phyloP scores from a whole-genome alignment of 768 basidiomycete species.

The Tricholoma furcatifolium region DNA sequence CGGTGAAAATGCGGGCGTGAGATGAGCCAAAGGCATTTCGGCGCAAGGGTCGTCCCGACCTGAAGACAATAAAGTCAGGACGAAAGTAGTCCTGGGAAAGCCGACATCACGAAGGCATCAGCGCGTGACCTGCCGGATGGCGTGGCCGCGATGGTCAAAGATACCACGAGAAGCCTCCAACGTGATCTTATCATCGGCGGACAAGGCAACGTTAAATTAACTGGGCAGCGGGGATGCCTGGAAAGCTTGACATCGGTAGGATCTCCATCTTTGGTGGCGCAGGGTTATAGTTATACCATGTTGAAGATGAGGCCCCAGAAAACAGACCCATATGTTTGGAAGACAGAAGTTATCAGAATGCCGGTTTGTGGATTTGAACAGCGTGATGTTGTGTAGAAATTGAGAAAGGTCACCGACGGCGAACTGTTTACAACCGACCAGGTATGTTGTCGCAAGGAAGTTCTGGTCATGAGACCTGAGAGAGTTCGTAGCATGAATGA shows the following conservation, averaged over 20 bases:
- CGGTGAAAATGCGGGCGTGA: constrained; percentile 2
- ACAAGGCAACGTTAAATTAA: constrained; percentile 6
- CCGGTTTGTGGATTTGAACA: background rate
- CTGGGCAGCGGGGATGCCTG: constrained; percentile 13
- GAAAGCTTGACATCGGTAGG: constrained; percentile 1
- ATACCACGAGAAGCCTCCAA: constrained; percentile 1
- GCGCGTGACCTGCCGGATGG: constrained; percentile 6
- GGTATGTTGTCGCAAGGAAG: too few species aligned
- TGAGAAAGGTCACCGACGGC: too few species aligned
- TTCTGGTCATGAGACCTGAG: too few species aligned
- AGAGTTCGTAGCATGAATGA: too few species aligned
- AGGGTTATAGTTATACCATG: constrained; percentile 1
- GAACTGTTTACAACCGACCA: too few species aligned
- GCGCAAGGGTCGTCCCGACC: constrained; percentile 3
- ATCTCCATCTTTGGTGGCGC: constrained; percentile 11
- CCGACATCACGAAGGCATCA: background rate
- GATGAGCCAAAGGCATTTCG: constrained; percentile 1
- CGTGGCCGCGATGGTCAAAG: constrained; percentile 1
- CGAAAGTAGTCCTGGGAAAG: constrained; percentile 3
- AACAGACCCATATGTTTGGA: constrained; percentile 1
- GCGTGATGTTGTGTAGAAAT: too few species aligned
- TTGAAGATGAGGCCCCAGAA: background rate
- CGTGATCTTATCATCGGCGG: constrained; percentile 8
- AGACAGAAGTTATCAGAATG: background rate
- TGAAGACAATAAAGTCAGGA: constrained; percentile 1